phyloP scores from a whole-genome alignment of 345 rosid species.

The Populus nigra region DNA sequence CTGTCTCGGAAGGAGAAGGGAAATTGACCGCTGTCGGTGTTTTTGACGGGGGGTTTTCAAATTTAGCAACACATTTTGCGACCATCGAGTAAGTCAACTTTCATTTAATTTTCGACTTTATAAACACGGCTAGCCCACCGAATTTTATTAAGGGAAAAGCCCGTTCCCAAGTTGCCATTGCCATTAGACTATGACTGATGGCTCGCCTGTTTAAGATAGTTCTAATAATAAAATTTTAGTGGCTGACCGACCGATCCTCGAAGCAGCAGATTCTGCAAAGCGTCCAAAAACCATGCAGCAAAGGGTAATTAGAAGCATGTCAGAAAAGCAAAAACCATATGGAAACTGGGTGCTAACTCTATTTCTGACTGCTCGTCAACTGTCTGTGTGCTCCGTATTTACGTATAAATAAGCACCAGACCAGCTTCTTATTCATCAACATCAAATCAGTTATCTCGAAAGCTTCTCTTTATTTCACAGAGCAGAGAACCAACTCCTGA shows the following conservation, averaged over 20 bases:
- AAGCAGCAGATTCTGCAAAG: neutral
- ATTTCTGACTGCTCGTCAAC: neutral
- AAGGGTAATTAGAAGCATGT: neutral
- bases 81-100: too few relatives aligned
- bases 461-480: too few relatives aligned
- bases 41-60: too few relatives aligned
- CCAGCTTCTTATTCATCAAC: too few relatives aligned
- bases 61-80: too few relatives aligned
- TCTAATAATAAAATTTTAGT: neutral
- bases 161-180: neutral
- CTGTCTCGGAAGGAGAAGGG: too few relatives aligned
- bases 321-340: neutral
- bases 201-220: neutral
- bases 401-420: neutral
- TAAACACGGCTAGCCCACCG: neutral
- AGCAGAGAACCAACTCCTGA: neutral
- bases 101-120: too few relatives aligned
- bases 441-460: too few relatives aligned
- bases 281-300: accelerated
- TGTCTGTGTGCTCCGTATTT: neutral
- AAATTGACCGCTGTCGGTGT: too few relatives aligned
- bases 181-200: neutral
- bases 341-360: neutral
- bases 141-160: neutral
- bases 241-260: neutral